These are phyloP conservation scores for Conticribra weissflogii DNA, from an alignment of 108 stramenopile genomes.

Conservation along the genomic window DNA sequence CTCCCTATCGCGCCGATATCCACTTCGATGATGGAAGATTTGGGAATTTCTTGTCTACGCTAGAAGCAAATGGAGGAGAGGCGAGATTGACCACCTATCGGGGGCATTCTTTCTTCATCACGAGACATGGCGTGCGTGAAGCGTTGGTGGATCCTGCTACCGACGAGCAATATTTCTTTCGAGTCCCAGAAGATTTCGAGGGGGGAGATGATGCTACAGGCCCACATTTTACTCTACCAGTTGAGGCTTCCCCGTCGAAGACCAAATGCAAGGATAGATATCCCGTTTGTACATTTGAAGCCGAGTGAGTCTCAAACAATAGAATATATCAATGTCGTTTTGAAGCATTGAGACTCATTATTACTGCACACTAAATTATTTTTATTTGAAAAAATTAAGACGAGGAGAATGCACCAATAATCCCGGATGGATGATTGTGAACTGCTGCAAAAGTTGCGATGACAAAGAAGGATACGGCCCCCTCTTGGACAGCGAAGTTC, in stretches of 20 bases:
- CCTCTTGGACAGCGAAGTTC: conserved; percentile 32
- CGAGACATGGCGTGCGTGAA: conserved; percentile 47
- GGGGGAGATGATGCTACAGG: no score
- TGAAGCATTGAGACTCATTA: no score
- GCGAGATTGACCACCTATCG: conserved; percentile 10
- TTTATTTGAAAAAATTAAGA: no score
- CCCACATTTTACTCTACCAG: conserved; percentile 29
- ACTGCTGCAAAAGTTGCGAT: conserved; percentile 63
- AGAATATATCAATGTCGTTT: not conserved
- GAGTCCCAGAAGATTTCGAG: conserved; percentile 6
- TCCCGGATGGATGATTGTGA: conserved; percentile 69
- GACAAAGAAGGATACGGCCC: conserved; percentile 39
- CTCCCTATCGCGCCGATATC: conserved; percentile 41
- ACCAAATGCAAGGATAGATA: conserved; percentile 47
- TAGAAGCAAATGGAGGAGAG: conserved; percentile 20
- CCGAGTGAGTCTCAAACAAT: conserved; percentile 2
- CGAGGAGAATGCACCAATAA: conserved; percentile 59
- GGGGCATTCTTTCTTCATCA: conserved; percentile 41
- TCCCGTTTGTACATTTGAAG: conserved; percentile 50
- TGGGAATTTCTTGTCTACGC: conserved; percentile 25
- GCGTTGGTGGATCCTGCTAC: conserved; percentile 36
- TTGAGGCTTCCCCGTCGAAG: conserved; percentile 26
- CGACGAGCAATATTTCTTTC: conserved; percentile 46
- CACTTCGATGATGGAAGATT: conserved; percentile 50
- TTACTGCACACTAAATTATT: no score